These are phyloP conservation scores for Zalerion maritima DNA, from an alignment of 495 filamentous ascomycete species.

Conservation along the genomic window DNA sequence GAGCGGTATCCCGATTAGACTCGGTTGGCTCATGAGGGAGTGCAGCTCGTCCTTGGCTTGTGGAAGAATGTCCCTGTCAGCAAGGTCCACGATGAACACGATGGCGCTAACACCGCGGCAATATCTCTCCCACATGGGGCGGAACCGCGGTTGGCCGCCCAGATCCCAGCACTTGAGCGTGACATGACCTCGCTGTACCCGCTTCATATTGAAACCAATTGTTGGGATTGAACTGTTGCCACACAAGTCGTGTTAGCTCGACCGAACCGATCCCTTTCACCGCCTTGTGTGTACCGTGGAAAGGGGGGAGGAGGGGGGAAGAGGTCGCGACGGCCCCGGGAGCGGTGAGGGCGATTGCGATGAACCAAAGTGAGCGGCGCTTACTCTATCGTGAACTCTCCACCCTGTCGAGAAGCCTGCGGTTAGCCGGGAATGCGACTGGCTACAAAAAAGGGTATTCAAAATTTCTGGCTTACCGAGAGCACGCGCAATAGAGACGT, in stretches of 20 bases:
- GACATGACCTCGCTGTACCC: conserved; percentile 94
- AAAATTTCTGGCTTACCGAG: conserved; percentile 51
- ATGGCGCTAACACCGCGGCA: conserved; percentile 96
- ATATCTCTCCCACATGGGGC: conserved; percentile 98
- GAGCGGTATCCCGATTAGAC: conserved; percentile 78
- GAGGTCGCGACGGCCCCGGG: conserved; percentile 1
- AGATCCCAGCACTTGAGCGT: conserved; percentile 99
- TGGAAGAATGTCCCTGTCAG: conserved; percentile 66
- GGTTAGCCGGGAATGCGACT: conserved; percentile 21
- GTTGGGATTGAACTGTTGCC: conserved; percentile 95
- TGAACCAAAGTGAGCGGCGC: conserved; percentile 21
- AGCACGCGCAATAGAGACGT: conserved; percentile 87
- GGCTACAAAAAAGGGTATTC: conserved; percentile 4
- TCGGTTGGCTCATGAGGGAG: conserved; percentile 68
- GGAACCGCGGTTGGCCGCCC: conserved; percentile 91
- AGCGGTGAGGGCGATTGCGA: conserved; percentile 4
- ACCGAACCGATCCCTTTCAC: conserved; percentile 1
- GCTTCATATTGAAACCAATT: conserved; percentile 98
- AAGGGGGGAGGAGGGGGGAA: neutral
- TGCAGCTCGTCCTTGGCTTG: conserved; percentile 87
- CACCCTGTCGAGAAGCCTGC: conserved; percentile 47
- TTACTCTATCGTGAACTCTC: conserved; percentile 98
- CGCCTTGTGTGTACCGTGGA: neutral
- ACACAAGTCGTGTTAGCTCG: conserved; percentile 27
- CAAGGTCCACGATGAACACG: conserved; percentile 93